These are phyloP conservation scores for barley (Hordeum vulgare) DNA, from an alignment of 176 grass and related monocot genomes.

Conservation along the genomic window MorexV3_pseudomolecules_assembly NC_058524.1:497288404-497288903, in stretches of 20 bases:
- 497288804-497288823: too few relatives aligned
- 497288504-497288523: slow-evolving; percentile 74
- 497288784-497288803: too few relatives aligned
- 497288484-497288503: slow-evolving; percentile 76
- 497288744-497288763: not conserved
- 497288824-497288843: too few relatives aligned
- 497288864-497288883: too few relatives aligned
- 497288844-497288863: too few relatives aligned
- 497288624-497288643: slow-evolving; percentile 15
- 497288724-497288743: not conserved
- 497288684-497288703: not conserved
- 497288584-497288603: slow-evolving; percentile 81
- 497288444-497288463: slow-evolving; percentile 70
- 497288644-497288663: not conserved
- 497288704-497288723: not conserved
- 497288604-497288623: slow-evolving; percentile 35
- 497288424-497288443: slow-evolving; percentile 46
- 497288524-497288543: slow-evolving; percentile 88
- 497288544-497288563: slow-evolving; percentile 63
- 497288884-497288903: too few relatives aligned
- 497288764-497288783: too few relatives aligned
- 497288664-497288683: not conserved
- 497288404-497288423: slow-evolving; percentile 49
- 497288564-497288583: slow-evolving; percentile 83
- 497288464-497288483: slow-evolving; percentile 93